Percentiles rank a stretch among this genome's conserved stretches.
Evolutionary conservation across 805 yeast genomes (phyloP).

Genomic region (Helenozyma rhizophorensis): DNA sequence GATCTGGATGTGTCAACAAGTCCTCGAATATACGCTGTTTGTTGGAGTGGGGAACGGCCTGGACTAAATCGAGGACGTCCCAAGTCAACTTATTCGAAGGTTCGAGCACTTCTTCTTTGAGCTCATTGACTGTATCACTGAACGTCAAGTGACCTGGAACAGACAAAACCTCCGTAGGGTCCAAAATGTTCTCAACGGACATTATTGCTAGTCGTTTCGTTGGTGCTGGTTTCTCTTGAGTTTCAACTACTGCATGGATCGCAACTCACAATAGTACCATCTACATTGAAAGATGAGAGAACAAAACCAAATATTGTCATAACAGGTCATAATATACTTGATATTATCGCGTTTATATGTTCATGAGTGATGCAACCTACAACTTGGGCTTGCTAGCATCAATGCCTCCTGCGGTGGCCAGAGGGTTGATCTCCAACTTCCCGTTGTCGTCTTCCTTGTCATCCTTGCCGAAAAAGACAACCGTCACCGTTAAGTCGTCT

Average conservation of each 20-base stretch:
- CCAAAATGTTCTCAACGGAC: conserved; percentile 1
- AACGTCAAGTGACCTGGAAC: no score
- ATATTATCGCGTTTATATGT: no score
- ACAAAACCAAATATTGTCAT: no score
- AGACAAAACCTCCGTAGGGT: conserved; percentile 4
- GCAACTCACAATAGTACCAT: no score
- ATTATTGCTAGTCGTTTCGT: no score
- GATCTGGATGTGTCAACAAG: conserved; percentile 55
- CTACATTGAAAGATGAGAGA: no score
- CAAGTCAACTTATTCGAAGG: conserved; percentile 64
- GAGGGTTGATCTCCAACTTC: conserved; percentile 49
- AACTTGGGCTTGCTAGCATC: conserved; percentile 44
- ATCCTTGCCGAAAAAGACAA: conserved; percentile 80
- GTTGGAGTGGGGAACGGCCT: conserved; percentile 46
- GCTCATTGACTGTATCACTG: conserved; percentile 3
- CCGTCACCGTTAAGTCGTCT: conserved; percentile 95
- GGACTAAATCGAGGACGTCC: conserved; percentile 68
- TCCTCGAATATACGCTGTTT: conserved; percentile 36
- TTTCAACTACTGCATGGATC: no score
- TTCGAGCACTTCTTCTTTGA: conserved; percentile 42
- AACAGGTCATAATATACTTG: no score
- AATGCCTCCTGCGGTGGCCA: conserved; percentile 57
- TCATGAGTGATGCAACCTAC: no score
- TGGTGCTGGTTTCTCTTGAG: no score
- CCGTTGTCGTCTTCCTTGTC: conserved; percentile 41